These are phyloP conservation scores for Kwoniella sp. DNA, from an alignment of 768 basidiomycete genomes.

Conservation along the genomic window DNA sequence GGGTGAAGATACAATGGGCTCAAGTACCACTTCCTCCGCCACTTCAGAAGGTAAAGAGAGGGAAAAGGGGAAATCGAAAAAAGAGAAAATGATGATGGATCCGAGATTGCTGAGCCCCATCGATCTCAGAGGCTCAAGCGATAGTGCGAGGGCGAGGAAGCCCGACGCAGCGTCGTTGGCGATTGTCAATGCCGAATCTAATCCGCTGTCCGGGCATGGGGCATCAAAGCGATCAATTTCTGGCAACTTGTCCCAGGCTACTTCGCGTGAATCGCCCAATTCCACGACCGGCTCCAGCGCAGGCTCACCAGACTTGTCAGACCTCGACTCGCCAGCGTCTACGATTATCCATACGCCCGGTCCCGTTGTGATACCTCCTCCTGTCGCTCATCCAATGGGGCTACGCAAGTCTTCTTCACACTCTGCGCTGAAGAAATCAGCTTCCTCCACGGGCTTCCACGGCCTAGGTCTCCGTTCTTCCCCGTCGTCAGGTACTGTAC, in stretches of 20 bases:
- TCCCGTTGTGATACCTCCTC: no score
- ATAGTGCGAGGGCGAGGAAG: slow-evolving; percentile 7
- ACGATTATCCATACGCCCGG: slow-evolving; percentile 7
- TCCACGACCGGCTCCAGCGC: neutral
- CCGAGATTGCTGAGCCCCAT: slow-evolving; percentile 40
- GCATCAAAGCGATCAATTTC: no score
- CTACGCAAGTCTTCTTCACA: slow-evolving; percentile 12
- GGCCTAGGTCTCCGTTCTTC: neutral
- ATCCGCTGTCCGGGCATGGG: no score
- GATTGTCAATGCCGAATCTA: no score
- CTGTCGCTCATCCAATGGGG: neutral
- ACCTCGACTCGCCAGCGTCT: slow-evolving; percentile 1
- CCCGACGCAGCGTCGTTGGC: slow-evolving; percentile 4
- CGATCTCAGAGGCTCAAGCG: slow-evolving; percentile 31
- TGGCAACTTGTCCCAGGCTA: no score
- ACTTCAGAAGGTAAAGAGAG: neutral
- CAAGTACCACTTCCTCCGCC: neutral
- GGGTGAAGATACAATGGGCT: slow-evolving; percentile 9
- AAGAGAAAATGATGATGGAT: slow-evolving; percentile 22
- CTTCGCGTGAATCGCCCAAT: neutral
- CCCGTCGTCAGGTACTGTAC: neutral
- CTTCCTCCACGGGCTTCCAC: slow-evolving; percentile 1
- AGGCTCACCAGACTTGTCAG: neutral
- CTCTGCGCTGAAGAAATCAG: slow-evolving; percentile 6
- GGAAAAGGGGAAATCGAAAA: slow-evolving; percentile 13